Conservation (phyloP, 306 rosid species). For the Hippophae gyantsensis region DNA sequence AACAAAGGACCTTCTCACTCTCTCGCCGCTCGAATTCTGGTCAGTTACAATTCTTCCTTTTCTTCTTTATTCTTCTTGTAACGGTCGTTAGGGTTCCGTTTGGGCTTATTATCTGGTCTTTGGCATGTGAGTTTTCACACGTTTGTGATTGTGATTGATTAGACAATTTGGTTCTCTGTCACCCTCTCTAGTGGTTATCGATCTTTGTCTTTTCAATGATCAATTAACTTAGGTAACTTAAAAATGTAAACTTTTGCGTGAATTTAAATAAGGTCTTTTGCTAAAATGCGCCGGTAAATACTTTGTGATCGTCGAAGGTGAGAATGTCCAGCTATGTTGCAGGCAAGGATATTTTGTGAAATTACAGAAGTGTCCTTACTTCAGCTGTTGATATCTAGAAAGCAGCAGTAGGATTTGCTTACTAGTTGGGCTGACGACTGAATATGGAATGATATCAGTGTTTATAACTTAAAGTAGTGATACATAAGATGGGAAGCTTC, state of each 20-base stretch:
- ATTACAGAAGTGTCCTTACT: conserved; percentile 35
- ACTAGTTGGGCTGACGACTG: conserved; percentile 12
- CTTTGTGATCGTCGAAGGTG: conserved; percentile 9
- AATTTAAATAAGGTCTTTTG: no score
- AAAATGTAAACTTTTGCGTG: not conserved
- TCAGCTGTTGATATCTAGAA: not conserved
- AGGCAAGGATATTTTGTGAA: conserved; percentile 3
- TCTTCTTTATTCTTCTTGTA: conserved; percentile 2
- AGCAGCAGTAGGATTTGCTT: conserved; percentile 13
- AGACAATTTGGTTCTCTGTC: not conserved
- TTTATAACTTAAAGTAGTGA: conserved; percentile 10
- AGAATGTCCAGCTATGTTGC: conserved; percentile 9
- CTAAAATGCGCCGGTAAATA: not conserved
- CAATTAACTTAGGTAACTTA: not conserved
- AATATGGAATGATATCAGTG: not conserved
- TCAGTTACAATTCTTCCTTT: conserved; percentile 21
- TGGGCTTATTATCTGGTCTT: conserved; percentile 2
- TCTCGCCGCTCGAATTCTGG: conserved; percentile 86
- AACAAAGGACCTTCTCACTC: conserved; percentile 88
- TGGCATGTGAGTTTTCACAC: no score
- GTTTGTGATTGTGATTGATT: no score
- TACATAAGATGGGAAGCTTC: conserved; percentile 3
- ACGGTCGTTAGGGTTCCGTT: conserved; percentile 15
- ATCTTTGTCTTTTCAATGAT: conserved; percentile 11
- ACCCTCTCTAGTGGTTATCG: not conserved